Evolutionary conservation across 116 monocot species (phyloP).

Genomic region (Phalaenopsis hybrid): DNA sequence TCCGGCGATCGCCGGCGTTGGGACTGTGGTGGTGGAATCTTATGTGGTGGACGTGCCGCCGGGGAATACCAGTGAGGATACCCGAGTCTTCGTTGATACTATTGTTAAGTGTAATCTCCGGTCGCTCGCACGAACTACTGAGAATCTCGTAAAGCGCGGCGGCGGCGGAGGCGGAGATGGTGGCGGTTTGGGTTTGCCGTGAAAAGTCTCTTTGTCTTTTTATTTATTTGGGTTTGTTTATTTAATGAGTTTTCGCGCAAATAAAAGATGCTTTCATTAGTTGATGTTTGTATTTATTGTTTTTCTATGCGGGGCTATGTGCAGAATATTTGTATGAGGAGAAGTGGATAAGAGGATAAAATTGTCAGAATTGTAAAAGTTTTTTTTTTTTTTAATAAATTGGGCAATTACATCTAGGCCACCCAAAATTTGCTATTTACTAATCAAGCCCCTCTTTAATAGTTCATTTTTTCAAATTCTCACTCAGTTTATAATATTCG

Average conservation of each 20-base stretch:
- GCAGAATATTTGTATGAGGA: too few species aligned
- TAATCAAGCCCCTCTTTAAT: too few species aligned
- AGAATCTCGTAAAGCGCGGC: conserved; percentile 19
- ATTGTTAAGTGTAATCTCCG: conserved; percentile 78
- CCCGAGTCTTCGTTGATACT: conserved; percentile 66
- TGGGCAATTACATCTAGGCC: too few species aligned
- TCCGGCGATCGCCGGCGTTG: conserved; percentile 3
- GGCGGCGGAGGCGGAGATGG: neutral
- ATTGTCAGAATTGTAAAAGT: too few species aligned
- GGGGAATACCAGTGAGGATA: conserved; percentile 79
- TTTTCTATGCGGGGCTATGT: too few species aligned
- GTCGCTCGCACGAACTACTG: conserved; percentile 51
- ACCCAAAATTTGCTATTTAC: too few species aligned
- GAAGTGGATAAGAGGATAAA: too few species aligned
- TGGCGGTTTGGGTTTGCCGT: neutral
- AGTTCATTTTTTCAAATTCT: too few species aligned
- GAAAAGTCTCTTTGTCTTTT: neutral
- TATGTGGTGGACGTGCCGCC: conserved; percentile 84
- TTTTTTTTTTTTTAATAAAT: too few species aligned
- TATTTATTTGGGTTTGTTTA: neutral
- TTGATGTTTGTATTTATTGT: too few species aligned
- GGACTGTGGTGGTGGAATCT: conserved; percentile 73
- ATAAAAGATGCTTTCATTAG: too few species aligned
- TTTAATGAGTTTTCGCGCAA: neutral
- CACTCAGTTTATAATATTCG: too few species aligned